A percentile compares a stretch with the other conserved stretches of the same genome.
phyloP scores from a whole-genome alignment of 768 basidiomycete species.

The Dioszegia crocea region DNA sequence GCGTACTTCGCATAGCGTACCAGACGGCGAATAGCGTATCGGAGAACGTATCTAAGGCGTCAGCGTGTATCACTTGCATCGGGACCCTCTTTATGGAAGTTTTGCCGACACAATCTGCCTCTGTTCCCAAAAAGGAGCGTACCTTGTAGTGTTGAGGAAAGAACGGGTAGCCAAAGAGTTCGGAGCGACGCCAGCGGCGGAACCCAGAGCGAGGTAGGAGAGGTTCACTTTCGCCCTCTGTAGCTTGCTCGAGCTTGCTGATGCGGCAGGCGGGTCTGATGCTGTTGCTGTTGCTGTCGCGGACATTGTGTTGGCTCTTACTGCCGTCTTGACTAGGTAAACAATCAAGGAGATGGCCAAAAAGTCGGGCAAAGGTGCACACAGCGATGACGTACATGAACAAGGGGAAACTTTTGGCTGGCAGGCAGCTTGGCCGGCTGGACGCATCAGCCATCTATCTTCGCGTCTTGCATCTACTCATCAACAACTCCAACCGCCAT shows the following conservation, averaged over 20 bases:
- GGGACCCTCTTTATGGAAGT: too few relatives aligned
- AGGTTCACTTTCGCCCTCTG: conserved; percentile 30
- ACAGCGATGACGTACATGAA: neutral
- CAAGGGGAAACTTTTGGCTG: neutral
- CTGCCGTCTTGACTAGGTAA: neutral
- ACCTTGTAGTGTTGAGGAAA: conserved; percentile 34
- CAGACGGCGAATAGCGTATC: conserved; percentile 30
- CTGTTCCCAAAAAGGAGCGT: conserved; percentile 3
- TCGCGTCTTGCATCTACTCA: neutral
- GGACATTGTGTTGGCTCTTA: too few relatives aligned
- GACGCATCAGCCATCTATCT: neutral
- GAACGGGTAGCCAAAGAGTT: conserved; percentile 27
- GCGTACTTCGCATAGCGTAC: conserved; percentile 45
- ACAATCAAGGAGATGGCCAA: neutral
- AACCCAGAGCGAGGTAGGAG: conserved; percentile 33
- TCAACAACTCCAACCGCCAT: neutral
- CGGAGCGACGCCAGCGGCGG: conserved; percentile 27
- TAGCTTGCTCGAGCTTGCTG: conserved; percentile 4
- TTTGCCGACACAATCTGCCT: neutral
- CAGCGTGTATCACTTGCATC: too few relatives aligned
- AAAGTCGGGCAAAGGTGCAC: neutral
- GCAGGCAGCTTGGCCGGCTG: neutral
- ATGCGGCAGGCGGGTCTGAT: conserved; percentile 2
- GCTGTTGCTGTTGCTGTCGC: neutral
- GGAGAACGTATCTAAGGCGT: conserved; percentile 31